Base-by-base conservation (phyloP, 306 rosid species). In the Quercus alba region DNA sequence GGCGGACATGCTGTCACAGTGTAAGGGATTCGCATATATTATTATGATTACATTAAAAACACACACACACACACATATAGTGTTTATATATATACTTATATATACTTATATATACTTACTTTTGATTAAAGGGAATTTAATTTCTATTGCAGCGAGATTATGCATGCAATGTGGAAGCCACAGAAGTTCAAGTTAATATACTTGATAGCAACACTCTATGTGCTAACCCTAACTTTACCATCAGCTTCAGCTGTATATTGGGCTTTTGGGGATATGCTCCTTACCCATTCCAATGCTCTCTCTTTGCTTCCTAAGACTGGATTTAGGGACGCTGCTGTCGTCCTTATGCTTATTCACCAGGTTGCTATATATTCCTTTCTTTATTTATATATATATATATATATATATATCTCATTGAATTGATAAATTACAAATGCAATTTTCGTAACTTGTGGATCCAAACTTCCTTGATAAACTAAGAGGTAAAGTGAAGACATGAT, bases 81-180 rank as follows among this genome's bases (percentile, higher is more conserved):
- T 20, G 64, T 58, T 10, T 57, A 23, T 58, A n/a, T 19, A 19
- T 19, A 19, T 19, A n/a, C n/a, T n/a, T n/a, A 8, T 58, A 58
- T 35, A 4, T 31, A 4, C 4, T 30, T 31, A 35, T 35, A 20
- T 21, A 11, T 49, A 12, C 28, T 26, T 49, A 59, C 31, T 59
- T 74, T 79, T 80, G 67, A 84, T 63, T 64, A 46, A 15, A 5
- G 56, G 25, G 12, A 64, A 81, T 68, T 66, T 63, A 17, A 59
- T 61, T 67, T 55, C 68, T 15, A 51, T 59, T 85, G 87, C 58
- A 95, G 99, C 88, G 98, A 95, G 86, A 91, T 95, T 17, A 95
- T 95, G 99, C 98, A 95, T 89, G 99, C 99, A 41, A 95, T 95
- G 98, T 95, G 99, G 99, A 95, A 95, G 86, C 99, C 99, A 78